Base-by-base conservation (phyloP, 2,329 filamentous ascomycete genomes). In the Scedosporium aurantiacum region DNA sequence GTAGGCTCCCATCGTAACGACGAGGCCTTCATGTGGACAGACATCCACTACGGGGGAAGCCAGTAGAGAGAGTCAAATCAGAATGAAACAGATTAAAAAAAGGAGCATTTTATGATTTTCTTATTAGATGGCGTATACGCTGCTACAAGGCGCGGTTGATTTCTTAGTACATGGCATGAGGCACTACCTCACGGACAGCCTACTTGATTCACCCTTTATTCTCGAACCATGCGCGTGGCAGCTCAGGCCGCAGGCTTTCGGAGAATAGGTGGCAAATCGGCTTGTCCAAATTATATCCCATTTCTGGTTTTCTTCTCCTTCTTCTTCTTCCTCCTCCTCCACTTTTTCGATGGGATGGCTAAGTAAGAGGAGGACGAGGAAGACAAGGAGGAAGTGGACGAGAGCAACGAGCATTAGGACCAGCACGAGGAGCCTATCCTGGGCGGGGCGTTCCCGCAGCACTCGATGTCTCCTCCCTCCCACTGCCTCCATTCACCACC, bases 361-460 rank as follows among this genome's bases (percentile, higher is more conserved):
- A 43, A n/a, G 40, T 4, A 43, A 3, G 40, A n/a, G 40, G 40
- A 47, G 18, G n/a, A 21, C 18, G 8, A 21, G 43, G 37, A 41
- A 14, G 6, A 7, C 37, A 7, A 41, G 14, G 43, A 47, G 43
- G 18, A n/a, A 47, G 16, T 21, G 27, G 54, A 28, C 12, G 16
- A 61, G 52, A n/a, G 25, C 45, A 16, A 18, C 25, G 32, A 28
- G 43, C 27, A 40, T 50, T 59, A 10, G 23, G 4, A 40, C 27
- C n/a, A 45, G 18, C 12, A 43, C 58, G 4, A 4, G 25, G 12
- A 58, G 16, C 16, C 27, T 40, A 52, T 28, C 18, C 25, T 7
- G 78, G 77, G 43, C 77, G 79, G 1, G 86, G 84, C 1, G 85
- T 88, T 1, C 81, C 85, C 1, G 81, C 79, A 0, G 81, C 80